Evolutionary conservation across 768 basidiomycete genomes (phyloP).

Genomic region (Leccinellum luteum): DNA sequence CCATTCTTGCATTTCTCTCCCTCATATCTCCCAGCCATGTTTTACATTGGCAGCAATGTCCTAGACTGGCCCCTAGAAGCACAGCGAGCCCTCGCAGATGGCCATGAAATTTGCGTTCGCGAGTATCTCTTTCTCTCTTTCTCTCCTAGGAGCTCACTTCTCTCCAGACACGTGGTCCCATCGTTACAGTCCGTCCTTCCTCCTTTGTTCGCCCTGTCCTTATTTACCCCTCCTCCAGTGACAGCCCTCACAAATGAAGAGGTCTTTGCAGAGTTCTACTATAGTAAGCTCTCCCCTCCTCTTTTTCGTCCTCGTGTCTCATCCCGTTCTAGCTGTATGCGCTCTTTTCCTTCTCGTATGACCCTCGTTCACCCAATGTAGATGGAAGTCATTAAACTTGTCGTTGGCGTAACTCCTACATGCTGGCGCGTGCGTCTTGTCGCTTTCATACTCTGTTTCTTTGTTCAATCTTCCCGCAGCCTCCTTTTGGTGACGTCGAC

Average conservation of each 20-base stretch:
- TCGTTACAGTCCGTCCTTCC: conserved; percentile 43
- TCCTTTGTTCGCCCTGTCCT: fast-evolving
- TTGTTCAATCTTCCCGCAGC: conserved; percentile 32
- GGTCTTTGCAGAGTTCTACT: conserved; percentile 78
- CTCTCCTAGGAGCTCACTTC: neutral
- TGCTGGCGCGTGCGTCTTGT: conserved; percentile 51
- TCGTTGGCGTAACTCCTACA: conserved; percentile 53
- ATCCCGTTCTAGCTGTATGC: conserved; percentile 24
- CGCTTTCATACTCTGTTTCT: neutral
- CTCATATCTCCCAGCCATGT: conserved; percentile 45
- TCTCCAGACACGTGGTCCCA: conserved; percentile 32
- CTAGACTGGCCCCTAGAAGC: conserved; percentile 56
- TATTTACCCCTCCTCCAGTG: conserved; percentile 35
- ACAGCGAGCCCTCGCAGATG: conserved; percentile 50
- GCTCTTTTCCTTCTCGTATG: too few relatives aligned
- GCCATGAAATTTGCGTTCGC: conserved; percentile 63
- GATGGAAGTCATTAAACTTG: conserved; percentile 56
- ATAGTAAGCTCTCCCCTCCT: conserved; percentile 41
- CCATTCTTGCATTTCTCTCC: neutral
- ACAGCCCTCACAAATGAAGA: conserved; percentile 58
- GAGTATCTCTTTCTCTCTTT: conserved; percentile 28
- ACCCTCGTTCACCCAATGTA: conserved; percentile 1
- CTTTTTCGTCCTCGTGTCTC: neutral
- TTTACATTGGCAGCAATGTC: conserved; percentile 59
- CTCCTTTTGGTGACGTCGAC: conserved; percentile 68